Base-by-base conservation (phyloP, 2,329 filamentous ascomycete species). In the Pestalotiopsis sp. region DNA sequence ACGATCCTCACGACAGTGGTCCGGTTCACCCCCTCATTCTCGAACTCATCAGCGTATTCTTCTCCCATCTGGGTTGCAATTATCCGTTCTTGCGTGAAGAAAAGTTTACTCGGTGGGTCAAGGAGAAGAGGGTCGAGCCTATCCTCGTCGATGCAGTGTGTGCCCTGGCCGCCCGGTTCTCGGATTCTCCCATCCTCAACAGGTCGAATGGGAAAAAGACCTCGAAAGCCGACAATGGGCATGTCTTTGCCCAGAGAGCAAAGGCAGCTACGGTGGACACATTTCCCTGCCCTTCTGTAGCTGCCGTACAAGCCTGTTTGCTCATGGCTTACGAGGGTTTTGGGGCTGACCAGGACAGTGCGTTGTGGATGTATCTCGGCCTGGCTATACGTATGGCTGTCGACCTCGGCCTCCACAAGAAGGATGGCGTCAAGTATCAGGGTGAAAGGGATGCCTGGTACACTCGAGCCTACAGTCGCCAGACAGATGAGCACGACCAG, bases 281-380 rank as follows among this genome's bases (percentile, higher is more conserved):
- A 0, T 94, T 97, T 71, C 89, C 93, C 0, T 96, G 92, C 70
- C 94, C 94, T 0, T 94, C 91, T 2, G 90, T 97, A 1, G 92
- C 92, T 27, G 94, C 93, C 11, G 93, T 96, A 0, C 94, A 97
- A 74, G 93, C 94, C 0, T 94, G 92, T 63, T 81, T 97, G 12
- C 82, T 97, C 36, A 88, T 97, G 81, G 94, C 94, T 0, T 97
- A 97, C 76, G 94, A 97, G 73, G 92, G 95, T 58, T 97, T 97
- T 73, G 94, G 94, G 1, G 92, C 93, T 12, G 93, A 94, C 72
- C 93, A 95, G 74, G 94, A 97, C 76, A 97, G 94, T 77, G 93
- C 94, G 0, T 80, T 97, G 6, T 97, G 94, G 94, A 97, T 97
- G 94, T 97, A 97, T 76, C 84, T 97, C 1, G 94, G 94, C 0